phyloP scores from a whole-genome alignment of 805 yeast species.

The Kregervanrija fluxuum region DNA sequence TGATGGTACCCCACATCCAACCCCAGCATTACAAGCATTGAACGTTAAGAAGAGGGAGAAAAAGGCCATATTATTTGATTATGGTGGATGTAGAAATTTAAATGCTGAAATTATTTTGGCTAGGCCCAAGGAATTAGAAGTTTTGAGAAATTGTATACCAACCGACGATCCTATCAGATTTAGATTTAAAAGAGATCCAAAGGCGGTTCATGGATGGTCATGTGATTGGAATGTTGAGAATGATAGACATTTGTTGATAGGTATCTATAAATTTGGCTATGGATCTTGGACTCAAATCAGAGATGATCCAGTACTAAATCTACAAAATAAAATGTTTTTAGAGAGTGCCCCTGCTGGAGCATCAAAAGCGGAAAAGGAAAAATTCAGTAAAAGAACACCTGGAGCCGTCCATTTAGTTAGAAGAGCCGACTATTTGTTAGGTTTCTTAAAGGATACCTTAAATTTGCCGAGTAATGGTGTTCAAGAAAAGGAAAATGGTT shows the following conservation, averaged over 20 bases:
- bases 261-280: constrained; percentile 88
- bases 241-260: constrained; percentile 81
- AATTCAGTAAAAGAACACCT: constrained; percentile 60
- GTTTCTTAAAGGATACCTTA: constrained; percentile 49
- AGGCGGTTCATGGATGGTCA: constrained; percentile 85
- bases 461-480: background rate
- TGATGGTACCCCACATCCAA: constrained; percentile 24
- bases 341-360: constrained; percentile 32
- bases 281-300: constrained; percentile 93
- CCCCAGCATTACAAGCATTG: constrained; percentile 29
- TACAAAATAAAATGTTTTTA: constrained; percentile 78
- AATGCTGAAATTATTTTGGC: constrained; percentile 84
- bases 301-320: constrained; percentile 87
- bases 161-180: constrained; percentile 52
- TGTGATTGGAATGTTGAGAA: constrained; percentile 80
- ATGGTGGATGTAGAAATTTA: constrained; percentile 76
- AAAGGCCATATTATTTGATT: constrained; percentile 84
- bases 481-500: constrained; percentile 3
- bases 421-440: constrained; percentile 79
- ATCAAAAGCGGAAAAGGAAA: constrained; percentile 31
- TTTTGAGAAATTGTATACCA: constrained; percentile 48
- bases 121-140: constrained; percentile 78
- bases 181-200: constrained; percentile 54
- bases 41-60: constrained; percentile 67
- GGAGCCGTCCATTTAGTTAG: constrained; percentile 89